These are phyloP conservation scores for Fusarium annulatum DNA, from an alignment of 2,329 filamentous ascomycete genomes.

Conservation along the genomic window DNA sequence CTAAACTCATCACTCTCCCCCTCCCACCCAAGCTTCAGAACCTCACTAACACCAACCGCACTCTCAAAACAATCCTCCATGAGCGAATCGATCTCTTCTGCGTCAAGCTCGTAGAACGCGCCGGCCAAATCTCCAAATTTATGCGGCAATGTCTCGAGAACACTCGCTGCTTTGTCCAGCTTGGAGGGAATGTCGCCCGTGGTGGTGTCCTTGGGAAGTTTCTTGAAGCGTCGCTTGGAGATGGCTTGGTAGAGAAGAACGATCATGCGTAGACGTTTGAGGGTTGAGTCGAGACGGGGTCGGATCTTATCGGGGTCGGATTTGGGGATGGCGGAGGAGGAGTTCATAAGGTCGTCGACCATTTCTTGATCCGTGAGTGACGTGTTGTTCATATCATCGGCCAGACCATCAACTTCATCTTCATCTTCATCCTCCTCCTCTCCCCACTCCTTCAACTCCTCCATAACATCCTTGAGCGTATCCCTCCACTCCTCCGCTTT, in stretches of 20 bases:
- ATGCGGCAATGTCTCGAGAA: constrained; percentile 71
- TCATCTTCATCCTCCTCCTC: constrained; percentile 73
- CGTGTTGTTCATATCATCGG: constrained; percentile 47
- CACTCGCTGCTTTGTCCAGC: constrained; percentile 66
- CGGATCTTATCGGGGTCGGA: constrained; percentile 73
- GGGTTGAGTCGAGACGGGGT: constrained; percentile 70
- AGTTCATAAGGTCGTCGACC: constrained; percentile 75
- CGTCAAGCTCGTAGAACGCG: constrained; percentile 77
- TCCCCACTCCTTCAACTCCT: constrained; percentile 89
- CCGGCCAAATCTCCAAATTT: constrained; percentile 76
- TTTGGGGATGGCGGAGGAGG: constrained; percentile 69
- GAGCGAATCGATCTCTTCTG: constrained; percentile 65
- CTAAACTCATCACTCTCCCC: constrained; percentile 80
- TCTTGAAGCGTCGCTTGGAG: constrained; percentile 75
- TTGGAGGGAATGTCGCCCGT: constrained; percentile 51
- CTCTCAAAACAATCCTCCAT: constrained; percentile 71
- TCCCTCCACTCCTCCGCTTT: constrained; percentile 81
- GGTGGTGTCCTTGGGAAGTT: constrained; percentile 56
- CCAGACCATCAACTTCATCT: constrained; percentile 57
- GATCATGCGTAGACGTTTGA: constrained; percentile 74
- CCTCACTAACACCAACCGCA: constrained; percentile 65
- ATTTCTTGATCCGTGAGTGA: constrained; percentile 63
- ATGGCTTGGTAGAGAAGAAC: constrained; percentile 76
- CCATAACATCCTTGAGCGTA: constrained; percentile 82
- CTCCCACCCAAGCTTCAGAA: constrained; percentile 70